Percentiles rank a stretch among this genome's conserved stretches.
phyloP scores from a whole-genome alignment of 2,329 filamentous ascomycete species.

The Sporothrix globosa region DNA sequence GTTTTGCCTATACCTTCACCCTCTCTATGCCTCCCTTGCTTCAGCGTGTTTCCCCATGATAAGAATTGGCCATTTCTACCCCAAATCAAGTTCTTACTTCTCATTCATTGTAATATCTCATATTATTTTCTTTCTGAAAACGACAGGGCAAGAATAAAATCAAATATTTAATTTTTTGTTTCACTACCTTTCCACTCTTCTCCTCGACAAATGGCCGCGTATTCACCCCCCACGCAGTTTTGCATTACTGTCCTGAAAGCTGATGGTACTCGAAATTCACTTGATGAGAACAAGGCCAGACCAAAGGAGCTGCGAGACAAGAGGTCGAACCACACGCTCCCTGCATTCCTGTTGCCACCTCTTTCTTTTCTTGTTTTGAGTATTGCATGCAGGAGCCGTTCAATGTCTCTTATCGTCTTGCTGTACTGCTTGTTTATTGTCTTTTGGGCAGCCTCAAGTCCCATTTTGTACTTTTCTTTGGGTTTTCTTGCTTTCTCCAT shows the following conservation, averaged over 20 bases:
- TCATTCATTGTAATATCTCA: not conserved
- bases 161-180: no score
- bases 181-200: no score
- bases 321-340: not conserved
- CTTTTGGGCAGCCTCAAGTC: not conserved
- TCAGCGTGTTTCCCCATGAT: not conserved
- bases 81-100: not conserved
- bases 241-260: no score
- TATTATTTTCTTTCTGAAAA: not conserved
- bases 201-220: no score
- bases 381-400: not conserved
- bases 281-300: not conserved
- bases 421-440: not conserved
- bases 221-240: no score
- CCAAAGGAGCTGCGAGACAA: not conserved
- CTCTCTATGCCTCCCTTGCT: constrained; percentile 7
- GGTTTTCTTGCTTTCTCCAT: not conserved
- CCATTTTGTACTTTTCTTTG: not conserved
- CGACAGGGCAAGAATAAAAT: no score
- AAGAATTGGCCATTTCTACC: not conserved
- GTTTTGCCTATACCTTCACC: not conserved
- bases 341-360: constrained; percentile 3
- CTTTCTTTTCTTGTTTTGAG: not conserved
- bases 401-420: not conserved
- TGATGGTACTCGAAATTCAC: no score